These are phyloP conservation scores for Mycena albidolilacea DNA, from an alignment of 768 basidiomycete species.

Conservation along the genomic window DNA sequence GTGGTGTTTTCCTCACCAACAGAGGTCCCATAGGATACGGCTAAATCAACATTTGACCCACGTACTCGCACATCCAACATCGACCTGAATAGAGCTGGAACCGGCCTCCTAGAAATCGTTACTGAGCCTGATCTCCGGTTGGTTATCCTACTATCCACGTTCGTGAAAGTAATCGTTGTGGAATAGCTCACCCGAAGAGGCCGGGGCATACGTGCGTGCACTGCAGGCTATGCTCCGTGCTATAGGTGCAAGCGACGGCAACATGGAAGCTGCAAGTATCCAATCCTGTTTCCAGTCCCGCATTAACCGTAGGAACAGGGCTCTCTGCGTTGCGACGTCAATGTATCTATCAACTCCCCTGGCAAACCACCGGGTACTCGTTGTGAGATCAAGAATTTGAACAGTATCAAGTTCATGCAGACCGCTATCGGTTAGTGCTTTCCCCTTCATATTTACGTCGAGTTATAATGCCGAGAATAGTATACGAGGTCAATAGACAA, in stretches of 20 bases:
- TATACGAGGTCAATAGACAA: constrained; percentile 87
- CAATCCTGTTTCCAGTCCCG: neutral
- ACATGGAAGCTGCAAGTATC: constrained; percentile 90
- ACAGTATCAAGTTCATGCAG: constrained; percentile 88
- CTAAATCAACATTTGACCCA: constrained; percentile 80
- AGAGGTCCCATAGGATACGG: constrained; percentile 78
- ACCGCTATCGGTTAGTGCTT: constrained; percentile 81
- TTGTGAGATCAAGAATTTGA: constrained; percentile 97
- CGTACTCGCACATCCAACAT: constrained; percentile 70
- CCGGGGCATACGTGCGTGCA: constrained; percentile 86
- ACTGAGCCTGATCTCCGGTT: constrained; percentile 92
- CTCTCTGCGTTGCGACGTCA: constrained; percentile 95
- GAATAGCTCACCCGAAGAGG: constrained; percentile 85
- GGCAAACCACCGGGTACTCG: constrained; percentile 81
- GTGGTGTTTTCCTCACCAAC: constrained; percentile 19
- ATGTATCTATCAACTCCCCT: constrained; percentile 87
- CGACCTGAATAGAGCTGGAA: constrained; percentile 93
- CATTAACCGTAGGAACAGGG: constrained; percentile 66
- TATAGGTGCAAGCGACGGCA: constrained; percentile 92
- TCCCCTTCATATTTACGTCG: neutral
- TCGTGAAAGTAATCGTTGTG: constrained; percentile 45
- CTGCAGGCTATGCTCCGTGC: constrained; percentile 87
- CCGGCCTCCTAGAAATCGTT: constrained; percentile 95
- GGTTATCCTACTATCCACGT: constrained; percentile 39
- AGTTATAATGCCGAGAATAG: constrained; percentile 56